These are phyloP conservation scores for Wickerhamiella dianesei DNA, from an alignment of 805 yeast genomes.

Conservation along the genomic window DNA sequence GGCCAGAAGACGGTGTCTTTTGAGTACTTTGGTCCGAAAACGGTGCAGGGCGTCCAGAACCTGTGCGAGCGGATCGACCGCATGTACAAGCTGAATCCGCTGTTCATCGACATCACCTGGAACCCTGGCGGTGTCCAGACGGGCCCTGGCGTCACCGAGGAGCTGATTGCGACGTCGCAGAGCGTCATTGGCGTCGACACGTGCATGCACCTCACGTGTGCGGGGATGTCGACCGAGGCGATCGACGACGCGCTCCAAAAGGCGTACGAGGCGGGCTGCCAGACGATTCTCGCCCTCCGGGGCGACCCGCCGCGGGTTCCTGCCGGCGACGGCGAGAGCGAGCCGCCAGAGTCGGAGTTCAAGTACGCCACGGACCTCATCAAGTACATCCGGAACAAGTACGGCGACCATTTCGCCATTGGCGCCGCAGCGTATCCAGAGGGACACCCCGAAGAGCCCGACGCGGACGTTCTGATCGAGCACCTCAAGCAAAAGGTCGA, in stretches of 20 bases:
- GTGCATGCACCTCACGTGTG: slow-evolving; percentile 96
- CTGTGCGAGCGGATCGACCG: slow-evolving; percentile 94
- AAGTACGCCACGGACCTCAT: slow-evolving; percentile 79
- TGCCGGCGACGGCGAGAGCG: slow-evolving; percentile 32
- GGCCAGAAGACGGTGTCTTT: slow-evolving; percentile 59
- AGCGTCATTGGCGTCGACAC: slow-evolving; percentile 86
- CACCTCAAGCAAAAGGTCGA: slow-evolving; percentile 80
- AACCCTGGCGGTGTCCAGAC: slow-evolving; percentile 91
- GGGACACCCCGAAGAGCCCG: slow-evolving; percentile 83
- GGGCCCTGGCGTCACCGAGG: slow-evolving; percentile 54
- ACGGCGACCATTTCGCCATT: slow-evolving; percentile 82
- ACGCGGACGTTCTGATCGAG: slow-evolving; percentile 37
- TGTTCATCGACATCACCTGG: slow-evolving; percentile 95
- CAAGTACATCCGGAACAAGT: slow-evolving; percentile 53
- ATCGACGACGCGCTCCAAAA: slow-evolving; percentile 74
- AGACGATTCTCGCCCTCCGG: slow-evolving; percentile 82
- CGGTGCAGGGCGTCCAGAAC: slow-evolving; percentile 92
- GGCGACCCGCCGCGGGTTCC: slow-evolving; percentile 82
- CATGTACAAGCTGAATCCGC: slow-evolving; percentile 84
- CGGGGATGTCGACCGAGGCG: slow-evolving; percentile 72
- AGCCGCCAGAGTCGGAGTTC: slow-evolving; percentile 33
- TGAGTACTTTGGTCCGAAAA: slow-evolving; percentile 95
- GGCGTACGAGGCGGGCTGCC: slow-evolving; percentile 88
- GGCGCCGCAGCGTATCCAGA: slow-evolving; percentile 98
- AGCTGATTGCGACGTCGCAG: slow-evolving; percentile 82